Percentiles rank a stretch among this genome's conserved stretches.
Conservation (phyloP, 345 rosid genomes). For the Populus davidiana region DNA sequence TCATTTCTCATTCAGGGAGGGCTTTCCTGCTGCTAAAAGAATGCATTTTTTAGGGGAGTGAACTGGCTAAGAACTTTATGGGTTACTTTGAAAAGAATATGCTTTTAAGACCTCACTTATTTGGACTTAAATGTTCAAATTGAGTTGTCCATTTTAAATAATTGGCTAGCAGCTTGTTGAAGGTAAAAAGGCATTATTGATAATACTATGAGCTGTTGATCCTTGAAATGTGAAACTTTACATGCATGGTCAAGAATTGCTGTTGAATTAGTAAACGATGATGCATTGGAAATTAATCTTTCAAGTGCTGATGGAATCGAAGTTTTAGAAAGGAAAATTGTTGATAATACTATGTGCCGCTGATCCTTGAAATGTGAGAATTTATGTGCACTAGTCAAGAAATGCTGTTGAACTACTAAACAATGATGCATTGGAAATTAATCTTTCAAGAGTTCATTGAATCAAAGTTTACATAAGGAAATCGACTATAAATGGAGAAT, state of each 20-base stretch:
- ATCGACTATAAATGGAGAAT: background rate
- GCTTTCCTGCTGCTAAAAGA: background rate
- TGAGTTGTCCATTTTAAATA: background rate
- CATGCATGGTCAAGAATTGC: too few species aligned
- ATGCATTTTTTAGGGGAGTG: constrained; percentile 2
- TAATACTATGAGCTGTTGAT: background rate
- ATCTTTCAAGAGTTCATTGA: background rate
- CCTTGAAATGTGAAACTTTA: background rate
- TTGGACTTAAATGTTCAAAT: background rate
- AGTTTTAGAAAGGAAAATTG: too few species aligned
- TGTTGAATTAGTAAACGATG: background rate
- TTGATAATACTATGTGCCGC: too few species aligned
- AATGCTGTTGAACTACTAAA: background rate
- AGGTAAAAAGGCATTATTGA: background rate
- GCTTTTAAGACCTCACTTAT: background rate
- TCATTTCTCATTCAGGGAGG: background rate
- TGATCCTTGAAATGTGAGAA: background rate
- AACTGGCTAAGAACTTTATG: background rate
- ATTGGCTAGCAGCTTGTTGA: background rate
- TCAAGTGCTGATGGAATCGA: background rate
- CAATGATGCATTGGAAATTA: background rate
- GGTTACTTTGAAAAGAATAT: background rate
- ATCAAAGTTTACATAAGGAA: too few species aligned
- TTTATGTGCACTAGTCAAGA: too few species aligned
- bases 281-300: background rate